phyloP scores from a whole-genome alignment of 345 rosid species.

The Anacardium occidentale region DNA sequence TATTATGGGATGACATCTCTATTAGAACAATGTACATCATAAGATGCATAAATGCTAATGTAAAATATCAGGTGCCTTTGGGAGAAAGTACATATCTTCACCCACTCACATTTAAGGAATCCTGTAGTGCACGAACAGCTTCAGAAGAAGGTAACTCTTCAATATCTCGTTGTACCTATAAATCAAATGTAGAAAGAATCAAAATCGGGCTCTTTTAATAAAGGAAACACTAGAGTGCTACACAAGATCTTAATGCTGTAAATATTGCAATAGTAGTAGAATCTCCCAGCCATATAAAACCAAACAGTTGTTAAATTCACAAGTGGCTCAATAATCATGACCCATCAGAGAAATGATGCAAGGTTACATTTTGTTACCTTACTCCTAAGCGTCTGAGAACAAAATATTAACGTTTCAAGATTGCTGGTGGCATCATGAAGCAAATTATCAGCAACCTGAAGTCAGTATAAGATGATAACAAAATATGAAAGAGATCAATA shows the following conservation, averaged over 20 bases:
- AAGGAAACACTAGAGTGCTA: slow-evolving; percentile 2
- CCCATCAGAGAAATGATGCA: not conserved
- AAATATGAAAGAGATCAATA: not conserved
- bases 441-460: slow-evolving; percentile 96
- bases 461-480: slow-evolving; percentile 12
- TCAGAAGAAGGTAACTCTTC: slow-evolving; percentile 89
- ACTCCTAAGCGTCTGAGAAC: slow-evolving; percentile 99
- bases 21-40: not conserved
- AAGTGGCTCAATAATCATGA: slow-evolving; percentile 2
- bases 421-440: slow-evolving; percentile 97
- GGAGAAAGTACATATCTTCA: slow-evolving; percentile 9
- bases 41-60: not conserved
- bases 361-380: slow-evolving; percentile 56
- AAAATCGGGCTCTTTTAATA: slow-evolving; percentile 2
- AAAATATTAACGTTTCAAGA: slow-evolving; percentile 92
- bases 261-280: slow-evolving; percentile 2
- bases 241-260: slow-evolving; percentile 3
- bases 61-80: not conserved
- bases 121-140: slow-evolving; percentile 78
- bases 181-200: slow-evolving; percentile 21
- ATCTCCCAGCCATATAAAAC: not conserved
- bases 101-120: slow-evolving; percentile 75
- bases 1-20: not conserved
- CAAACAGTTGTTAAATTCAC: not conserved
- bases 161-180: slow-evolving; percentile 93